These are phyloP conservation scores for Chamaecrista fasciculata DNA, from an alignment of 306 rosid genomes.

Conservation along the genomic window DNA sequence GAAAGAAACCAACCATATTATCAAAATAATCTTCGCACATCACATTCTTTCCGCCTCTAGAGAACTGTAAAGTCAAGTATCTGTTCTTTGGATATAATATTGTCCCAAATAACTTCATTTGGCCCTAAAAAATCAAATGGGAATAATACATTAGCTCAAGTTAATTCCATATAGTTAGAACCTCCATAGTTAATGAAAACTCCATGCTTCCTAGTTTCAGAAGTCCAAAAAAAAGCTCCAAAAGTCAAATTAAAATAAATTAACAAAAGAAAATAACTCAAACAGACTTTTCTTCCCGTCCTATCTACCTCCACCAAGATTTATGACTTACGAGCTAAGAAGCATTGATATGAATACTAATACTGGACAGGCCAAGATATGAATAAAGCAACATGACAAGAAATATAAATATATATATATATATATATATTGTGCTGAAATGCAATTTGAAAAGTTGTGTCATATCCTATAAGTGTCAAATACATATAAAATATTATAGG, in stretches of 20 bases:
- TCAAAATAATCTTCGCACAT: constrained; percentile 89
- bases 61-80: constrained; percentile 83
- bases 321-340: background rate
- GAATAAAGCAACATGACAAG: too few species aligned
- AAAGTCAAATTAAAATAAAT: background rate
- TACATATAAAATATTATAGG: background rate
- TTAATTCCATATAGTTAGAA: background rate
- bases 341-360: background rate
- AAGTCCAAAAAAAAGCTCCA: background rate
- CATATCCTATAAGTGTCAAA: too few species aligned
- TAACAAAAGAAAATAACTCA: background rate
- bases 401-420: too few species aligned
- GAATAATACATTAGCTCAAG: constrained; percentile 12
- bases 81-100: constrained; percentile 79
- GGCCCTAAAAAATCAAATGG: constrained; percentile 54
- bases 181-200: background rate
- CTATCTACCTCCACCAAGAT: background rate
- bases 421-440: background rate
- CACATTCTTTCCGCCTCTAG: constrained; percentile 82
- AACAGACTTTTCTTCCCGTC: background rate
- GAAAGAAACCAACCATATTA: constrained; percentile 64
- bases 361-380: background rate
- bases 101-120: constrained; percentile 89
- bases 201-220: background rate
- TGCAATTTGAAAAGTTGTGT: background rate